Evolutionary conservation across 495 filamentous ascomycete genomes (phyloP).

Genomic region (Lasiosphaeria ovina): DNA sequence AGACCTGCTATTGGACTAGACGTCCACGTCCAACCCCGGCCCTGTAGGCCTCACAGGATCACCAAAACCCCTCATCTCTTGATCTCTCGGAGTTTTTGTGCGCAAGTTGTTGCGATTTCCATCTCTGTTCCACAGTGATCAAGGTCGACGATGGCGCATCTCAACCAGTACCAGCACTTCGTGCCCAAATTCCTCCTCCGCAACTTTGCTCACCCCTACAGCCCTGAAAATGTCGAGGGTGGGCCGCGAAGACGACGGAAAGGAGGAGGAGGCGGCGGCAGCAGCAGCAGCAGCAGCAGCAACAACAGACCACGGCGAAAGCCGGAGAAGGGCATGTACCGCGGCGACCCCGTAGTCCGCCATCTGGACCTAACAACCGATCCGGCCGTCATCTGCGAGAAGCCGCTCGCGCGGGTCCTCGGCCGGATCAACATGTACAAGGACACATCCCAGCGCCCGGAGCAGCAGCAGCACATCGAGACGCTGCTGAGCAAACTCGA

Average conservation of each 20-base stretch:
- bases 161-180: slow-evolving; percentile 46
- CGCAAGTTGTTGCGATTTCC: too few species aligned
- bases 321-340: slow-evolving; percentile 22
- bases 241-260: neutral
- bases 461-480: slow-evolving; percentile 40
- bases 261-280: slow-evolving; percentile 6
- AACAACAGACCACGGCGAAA: too few species aligned
- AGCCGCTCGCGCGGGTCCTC: slow-evolving; percentile 37
- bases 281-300: too few species aligned
- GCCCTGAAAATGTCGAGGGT: slow-evolving; percentile 11
- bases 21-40: too few species aligned
- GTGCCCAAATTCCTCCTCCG: slow-evolving; percentile 47
- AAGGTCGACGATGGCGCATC: neutral
- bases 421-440: slow-evolving; percentile 48
- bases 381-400: slow-evolving; percentile 26
- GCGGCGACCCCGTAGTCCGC: slow-evolving; percentile 25
- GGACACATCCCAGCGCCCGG: slow-evolving; percentile 25
- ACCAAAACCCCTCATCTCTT: too few species aligned
- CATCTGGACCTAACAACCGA: slow-evolving; percentile 24
- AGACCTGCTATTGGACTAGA: too few species aligned
- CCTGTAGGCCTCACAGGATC: too few species aligned
- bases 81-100: too few species aligned
- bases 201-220: slow-evolving; percentile 39
- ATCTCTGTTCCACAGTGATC: too few species aligned
- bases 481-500: slow-evolving; percentile 39